These are phyloP conservation scores for Aureobasidium subglaciale DNA, from an alignment of 2,329 filamentous ascomycete species.

Conservation along the genomic window DNA sequence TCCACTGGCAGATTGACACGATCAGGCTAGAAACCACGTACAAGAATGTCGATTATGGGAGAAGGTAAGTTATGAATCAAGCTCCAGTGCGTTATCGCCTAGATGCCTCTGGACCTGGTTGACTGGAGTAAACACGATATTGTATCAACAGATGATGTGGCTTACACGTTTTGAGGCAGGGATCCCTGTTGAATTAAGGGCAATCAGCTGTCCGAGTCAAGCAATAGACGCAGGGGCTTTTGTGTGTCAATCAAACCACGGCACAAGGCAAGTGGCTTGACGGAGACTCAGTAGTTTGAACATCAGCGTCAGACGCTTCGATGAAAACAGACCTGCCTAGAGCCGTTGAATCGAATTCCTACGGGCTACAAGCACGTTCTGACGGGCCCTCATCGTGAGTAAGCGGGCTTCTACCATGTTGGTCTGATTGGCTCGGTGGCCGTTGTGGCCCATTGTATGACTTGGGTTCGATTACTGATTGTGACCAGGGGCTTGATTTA, in stretches of 20 bases:
- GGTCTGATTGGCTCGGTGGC: background rate
- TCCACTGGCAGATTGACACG: background rate
- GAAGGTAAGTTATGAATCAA: background rate
- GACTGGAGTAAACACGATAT: background rate
- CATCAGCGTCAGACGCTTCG: background rate
- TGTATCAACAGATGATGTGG: background rate
- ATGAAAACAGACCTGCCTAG: background rate
- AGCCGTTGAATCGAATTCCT: background rate
- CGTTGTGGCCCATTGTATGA: background rate
- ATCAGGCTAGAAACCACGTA: background rate
- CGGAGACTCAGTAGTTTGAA: background rate
- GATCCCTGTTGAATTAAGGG: background rate
- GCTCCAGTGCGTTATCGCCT: background rate
- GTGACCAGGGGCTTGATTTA: background rate
- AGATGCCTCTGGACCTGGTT: background rate
- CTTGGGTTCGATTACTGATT: constrained; percentile 1
- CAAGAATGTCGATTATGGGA: background rate
- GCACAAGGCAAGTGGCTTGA: constrained; percentile 7
- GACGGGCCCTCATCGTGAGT: background rate
- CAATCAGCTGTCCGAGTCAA: constrained; percentile 2
- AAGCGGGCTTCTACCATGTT: background rate
- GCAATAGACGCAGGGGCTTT: constrained; percentile 10
- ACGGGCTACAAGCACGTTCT: background rate
- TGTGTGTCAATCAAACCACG: constrained; percentile 2
- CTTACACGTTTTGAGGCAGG: constrained; percentile 7